Base-by-base conservation (phyloP, 805 yeast genomes). In the Wickerhamomyces queroliae region DNA sequence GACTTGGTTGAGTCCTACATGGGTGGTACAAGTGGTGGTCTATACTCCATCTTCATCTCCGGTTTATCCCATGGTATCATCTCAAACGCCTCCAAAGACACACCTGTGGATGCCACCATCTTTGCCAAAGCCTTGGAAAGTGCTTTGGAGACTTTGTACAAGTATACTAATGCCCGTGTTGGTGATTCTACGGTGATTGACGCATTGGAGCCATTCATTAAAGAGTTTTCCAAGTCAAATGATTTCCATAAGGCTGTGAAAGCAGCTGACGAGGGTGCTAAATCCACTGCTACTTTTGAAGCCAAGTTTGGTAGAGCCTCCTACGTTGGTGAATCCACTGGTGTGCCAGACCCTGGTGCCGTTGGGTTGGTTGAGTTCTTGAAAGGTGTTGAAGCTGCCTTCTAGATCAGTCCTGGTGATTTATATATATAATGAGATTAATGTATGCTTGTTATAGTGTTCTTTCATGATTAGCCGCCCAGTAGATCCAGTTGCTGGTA, bases 1-100 rank as follows among this genome's bases (percentile, higher is more conserved):
- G 95, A 88, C 40, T 61, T 83, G 17, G 88, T 90, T 26, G 97
- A 90, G 58, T 78, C 78, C 40, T 78, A 78, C n/a, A 91, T 91
- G 97, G 98, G 97, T 38, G 98, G 98, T 37, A 91, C 98, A 0
- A 85, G 95, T 1, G 98, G 98, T 38, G 97, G 96, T 1, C 62
- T 90, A 28, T 90, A 90, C 61, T 84, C 95, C 3, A 91, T 90
- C 40, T 86, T 70, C 62, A 67, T 91, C 45, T 78, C 95, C 26
- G 87, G 95, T 1, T 70, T 90, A 44, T 83, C 86, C 1, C 67
- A 72, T 27, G 72, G 74, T 9, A 61, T 79, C 22, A 64, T 59
- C 27, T 33, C 56, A 9, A 45, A 56, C 23, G 49, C 52, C 7
- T 39, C 48, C 3, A 57, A 56, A 29, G 56, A 50, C 9, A 59